Conservation (phyloP, 1,139 yeast species). For the Hemisphaericaspora xylanilytica region DNA sequence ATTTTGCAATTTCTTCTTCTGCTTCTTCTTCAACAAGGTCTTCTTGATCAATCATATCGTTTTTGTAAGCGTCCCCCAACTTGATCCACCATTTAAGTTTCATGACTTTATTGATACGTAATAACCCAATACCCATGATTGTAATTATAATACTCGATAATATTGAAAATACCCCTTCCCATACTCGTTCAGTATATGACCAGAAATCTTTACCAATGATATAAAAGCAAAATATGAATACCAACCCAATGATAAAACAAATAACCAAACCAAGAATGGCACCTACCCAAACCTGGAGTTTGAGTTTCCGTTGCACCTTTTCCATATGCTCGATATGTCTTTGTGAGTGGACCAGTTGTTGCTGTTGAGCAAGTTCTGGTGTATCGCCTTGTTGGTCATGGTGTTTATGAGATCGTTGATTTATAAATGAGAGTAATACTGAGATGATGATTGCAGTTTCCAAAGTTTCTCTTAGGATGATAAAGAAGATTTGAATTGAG, state of each 20-base stretch:
- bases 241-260: slow-evolving; percentile 75
- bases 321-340: slow-evolving; percentile 7
- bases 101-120: slow-evolving; percentile 71
- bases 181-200: slow-evolving; percentile 77
- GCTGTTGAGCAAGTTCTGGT: slow-evolving; percentile 1
- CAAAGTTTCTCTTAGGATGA: slow-evolving; percentile 79
- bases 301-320: slow-evolving; percentile 31
- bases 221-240: slow-evolving; percentile 74
- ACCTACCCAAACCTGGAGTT: slow-evolving; percentile 82
- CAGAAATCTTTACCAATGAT: slow-evolving; percentile 76
- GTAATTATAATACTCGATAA: slow-evolving; percentile 80
- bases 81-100: slow-evolving; percentile 51
- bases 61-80: slow-evolving; percentile 39
- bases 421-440: slow-evolving; percentile 76
- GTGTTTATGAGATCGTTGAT: slow-evolving; percentile 44
- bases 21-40: no score
- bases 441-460: slow-evolving; percentile 88
- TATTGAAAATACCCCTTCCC: slow-evolving; percentile 90
- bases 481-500: slow-evolving; percentile 79
- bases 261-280: slow-evolving; percentile 67
- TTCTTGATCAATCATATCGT: slow-evolving; percentile 18
- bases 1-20: slow-evolving; percentile 17
- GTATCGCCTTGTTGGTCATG: not conserved
- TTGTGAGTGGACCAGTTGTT: slow-evolving; percentile 1
- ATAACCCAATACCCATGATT: slow-evolving; percentile 83